Evolutionary conservation across 306 rosid species (phyloP), one percentile per base, ranked within the genome.

Genomic region (Begonia loranthoides): DNA sequence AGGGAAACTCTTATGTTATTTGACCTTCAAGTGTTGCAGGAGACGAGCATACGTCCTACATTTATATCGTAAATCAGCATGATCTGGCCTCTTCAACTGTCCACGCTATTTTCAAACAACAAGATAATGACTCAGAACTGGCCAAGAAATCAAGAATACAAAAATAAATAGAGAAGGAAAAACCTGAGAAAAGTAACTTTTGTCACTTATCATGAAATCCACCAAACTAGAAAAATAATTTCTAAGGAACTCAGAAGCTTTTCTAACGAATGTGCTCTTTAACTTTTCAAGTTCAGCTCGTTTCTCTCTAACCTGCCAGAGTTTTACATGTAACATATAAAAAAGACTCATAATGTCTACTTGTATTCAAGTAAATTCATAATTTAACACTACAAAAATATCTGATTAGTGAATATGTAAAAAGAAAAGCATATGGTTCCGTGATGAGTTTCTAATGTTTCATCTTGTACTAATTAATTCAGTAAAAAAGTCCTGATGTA

Each of bases 11-110:
- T 28, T 7, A 28, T 28, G 7, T 28, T 28, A 28, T 58, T 49
- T 53, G 45, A 88, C 99, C 95, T 90, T 90, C 66, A 90, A 69
- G 69, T 86, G 86, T 64, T 78, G 94, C 70, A 90, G 55, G 73
- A 90, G 86, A 63, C 92, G 85, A 52, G 95, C 95, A 60, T 90
- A 85, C 54, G 92, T 86, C 85, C 87, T 76, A 73, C 95, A 90
- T 76, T 78, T 90, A 75, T 66, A 78, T 73, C 95, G 81, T 67
- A 86, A 66, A 62, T 82, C 95, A 78, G 95, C 82, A 73, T 82
- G 99, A 76, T 90, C 99, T 6, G 95, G 99, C 82, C 94, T 82
- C 76, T 90, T 90, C 71, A 90, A 75, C 67, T 86, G 95, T 66
- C 99, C 99, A 49, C 94, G 72, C 99, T 90, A 73, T 70, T 28